Percentiles rank a stretch among this genome's conserved stretches.
Evolutionary conservation across 208 protist genomes (phyloP).

Genomic region (Zelonia costaricensis): DNA sequence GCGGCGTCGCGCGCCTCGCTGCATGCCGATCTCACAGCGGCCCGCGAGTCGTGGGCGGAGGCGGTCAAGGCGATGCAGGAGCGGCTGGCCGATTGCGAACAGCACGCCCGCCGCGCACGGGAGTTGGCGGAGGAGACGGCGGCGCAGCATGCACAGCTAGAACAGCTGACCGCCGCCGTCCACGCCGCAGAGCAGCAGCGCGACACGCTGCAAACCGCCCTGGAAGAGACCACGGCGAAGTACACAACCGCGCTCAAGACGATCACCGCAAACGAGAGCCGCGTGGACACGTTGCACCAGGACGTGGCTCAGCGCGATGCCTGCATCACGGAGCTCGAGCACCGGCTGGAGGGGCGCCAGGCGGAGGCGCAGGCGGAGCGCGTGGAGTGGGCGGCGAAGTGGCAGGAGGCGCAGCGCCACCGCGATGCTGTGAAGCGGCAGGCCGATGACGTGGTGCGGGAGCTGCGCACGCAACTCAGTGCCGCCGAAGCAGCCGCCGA

Average conservation of each 20-base stretch:
- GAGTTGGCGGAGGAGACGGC: not conserved
- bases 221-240: slow-evolving; percentile 17
- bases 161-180: not conserved
- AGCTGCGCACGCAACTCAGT: slow-evolving; percentile 4
- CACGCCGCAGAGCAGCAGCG: slow-evolving; percentile 5
- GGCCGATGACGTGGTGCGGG: not conserved
- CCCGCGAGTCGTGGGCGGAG: not conserved
- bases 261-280: not conserved
- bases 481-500: slow-evolving; percentile 9
- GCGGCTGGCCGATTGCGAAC: not conserved
- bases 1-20: too few species aligned
- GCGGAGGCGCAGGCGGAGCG: slow-evolving; percentile 32
- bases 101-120: not conserved
- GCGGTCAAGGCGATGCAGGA: not conserved
- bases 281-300: slow-evolving; percentile 1
- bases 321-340: slow-evolving; percentile 8
- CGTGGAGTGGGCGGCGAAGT: slow-evolving; percentile 25
- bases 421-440: slow-evolving; percentile 17
- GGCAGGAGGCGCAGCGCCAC: slow-evolving; percentile 26
- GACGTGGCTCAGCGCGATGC: slow-evolving; percentile 9
- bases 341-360: slow-evolving; percentile 11
- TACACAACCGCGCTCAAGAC: not conserved
- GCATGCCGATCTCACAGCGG: slow-evolving; percentile 3
- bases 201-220: slow-evolving; percentile 5
- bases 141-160: not conserved